These are phyloP conservation scores for Kodamaea derodonti DNA, from an alignment of 1,139 yeast species.

Conservation along the genomic window DNA sequence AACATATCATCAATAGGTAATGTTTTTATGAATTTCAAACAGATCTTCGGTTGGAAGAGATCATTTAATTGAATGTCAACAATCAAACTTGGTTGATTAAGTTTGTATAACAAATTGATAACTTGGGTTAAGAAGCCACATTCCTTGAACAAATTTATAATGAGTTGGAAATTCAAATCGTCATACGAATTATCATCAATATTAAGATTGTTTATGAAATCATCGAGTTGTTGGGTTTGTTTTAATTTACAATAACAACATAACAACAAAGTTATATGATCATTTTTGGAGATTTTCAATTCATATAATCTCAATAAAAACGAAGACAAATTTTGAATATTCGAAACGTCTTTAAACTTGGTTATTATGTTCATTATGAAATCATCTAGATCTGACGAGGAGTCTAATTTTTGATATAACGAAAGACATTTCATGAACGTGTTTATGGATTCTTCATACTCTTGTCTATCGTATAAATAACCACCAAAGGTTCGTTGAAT, in stretches of 20 bases:
- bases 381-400: slow-evolving; percentile 29
- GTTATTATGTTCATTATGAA: slow-evolving; percentile 77
- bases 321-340: slow-evolving; percentile 59
- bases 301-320: slow-evolving; percentile 61
- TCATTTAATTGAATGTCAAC: slow-evolving; percentile 75
- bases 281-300: slow-evolving; percentile 54
- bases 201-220: slow-evolving; percentile 50
- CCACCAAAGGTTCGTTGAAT: slow-evolving; percentile 73
- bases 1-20: slow-evolving; percentile 77
- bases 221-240: slow-evolving; percentile 52
- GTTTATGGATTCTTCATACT: slow-evolving; percentile 63
- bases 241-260: slow-evolving; percentile 83
- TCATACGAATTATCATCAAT: slow-evolving; percentile 22
- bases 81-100: slow-evolving; percentile 71
- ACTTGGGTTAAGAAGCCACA: slow-evolving; percentile 71
- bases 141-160: slow-evolving; percentile 73
- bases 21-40: slow-evolving; percentile 65
- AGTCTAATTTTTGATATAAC: slow-evolving; percentile 13
- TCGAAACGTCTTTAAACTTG: slow-evolving; percentile 81
- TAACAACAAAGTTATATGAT: slow-evolving; percentile 76
- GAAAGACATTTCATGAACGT: slow-evolving; percentile 53
- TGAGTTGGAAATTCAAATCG: slow-evolving; percentile 64
- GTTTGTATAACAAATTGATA: slow-evolving; percentile 62
- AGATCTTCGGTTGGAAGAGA: slow-evolving; percentile 56
- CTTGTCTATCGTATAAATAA: slow-evolving; percentile 60